A percentile compares a stretch with the other conserved stretches of the same genome.
phyloP scores from a whole-genome alignment of 176 grass and related monocot genomes.

The Poa pratensis region DNA sequence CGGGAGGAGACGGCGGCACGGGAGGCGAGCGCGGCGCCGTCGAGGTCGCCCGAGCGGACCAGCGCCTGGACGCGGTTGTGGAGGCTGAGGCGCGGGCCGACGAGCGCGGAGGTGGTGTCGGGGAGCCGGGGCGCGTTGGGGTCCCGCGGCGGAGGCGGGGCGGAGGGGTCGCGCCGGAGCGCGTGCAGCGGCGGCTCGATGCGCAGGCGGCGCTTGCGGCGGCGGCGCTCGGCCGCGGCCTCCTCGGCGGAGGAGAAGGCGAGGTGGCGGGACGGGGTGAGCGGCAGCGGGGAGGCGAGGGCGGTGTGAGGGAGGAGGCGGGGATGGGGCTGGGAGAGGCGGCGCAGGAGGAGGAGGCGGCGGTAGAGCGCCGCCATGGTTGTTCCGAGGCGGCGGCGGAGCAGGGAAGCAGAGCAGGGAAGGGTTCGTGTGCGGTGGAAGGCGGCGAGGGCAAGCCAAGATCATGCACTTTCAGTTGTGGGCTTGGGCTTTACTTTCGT shows the following conservation, averaged over 20 bases:
- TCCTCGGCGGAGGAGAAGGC: slow-evolving; percentile 46
- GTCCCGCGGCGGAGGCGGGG: slow-evolving; percentile 32
- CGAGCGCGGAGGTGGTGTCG: slow-evolving; percentile 56
- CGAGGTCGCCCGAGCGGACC: slow-evolving; percentile 59
- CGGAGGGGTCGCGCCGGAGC: slow-evolving; percentile 42
- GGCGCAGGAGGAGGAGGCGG: slow-evolving; percentile 10
- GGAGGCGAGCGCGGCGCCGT: slow-evolving; percentile 35
- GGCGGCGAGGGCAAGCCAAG: not conserved
- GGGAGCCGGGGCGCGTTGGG: slow-evolving; percentile 48
- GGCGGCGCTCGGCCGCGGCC: slow-evolving; percentile 57
- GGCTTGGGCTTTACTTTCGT: not conserved
- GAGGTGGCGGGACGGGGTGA: not conserved
- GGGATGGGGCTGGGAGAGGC: not conserved
- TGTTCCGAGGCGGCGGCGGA: not conserved
- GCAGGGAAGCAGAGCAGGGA: not conserved
- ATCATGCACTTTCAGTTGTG: not conserved
- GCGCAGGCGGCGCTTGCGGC: slow-evolving; percentile 64
- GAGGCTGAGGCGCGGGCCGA: slow-evolving; percentile 55
- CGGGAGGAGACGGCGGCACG: slow-evolving; percentile 44
- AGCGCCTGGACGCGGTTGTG: slow-evolving; percentile 64
- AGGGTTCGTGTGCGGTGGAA: not conserved
- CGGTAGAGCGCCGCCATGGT: slow-evolving; percentile 24
- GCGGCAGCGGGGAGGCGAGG: not conserved
- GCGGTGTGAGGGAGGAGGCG: not conserved
- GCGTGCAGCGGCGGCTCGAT: slow-evolving; percentile 67